Base-by-base conservation (phyloP, 257 asterid genomes). In the Solanum piurae region DNA sequence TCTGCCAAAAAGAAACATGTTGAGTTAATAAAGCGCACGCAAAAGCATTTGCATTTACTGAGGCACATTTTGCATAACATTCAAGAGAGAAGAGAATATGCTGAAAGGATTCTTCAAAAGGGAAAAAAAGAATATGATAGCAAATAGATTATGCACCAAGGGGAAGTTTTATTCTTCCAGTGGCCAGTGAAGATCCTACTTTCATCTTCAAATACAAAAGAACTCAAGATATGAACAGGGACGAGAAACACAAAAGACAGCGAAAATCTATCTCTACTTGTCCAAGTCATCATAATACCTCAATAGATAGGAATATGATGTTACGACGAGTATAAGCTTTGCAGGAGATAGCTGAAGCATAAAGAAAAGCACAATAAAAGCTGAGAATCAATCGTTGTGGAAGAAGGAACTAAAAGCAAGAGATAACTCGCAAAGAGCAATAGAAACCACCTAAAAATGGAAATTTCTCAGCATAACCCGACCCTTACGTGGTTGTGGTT, bases 1-100 rank as follows among this genome's bases (percentile, higher is more conserved):
- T 88, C 99, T 97, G 98, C 91, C 44, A 29, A 82, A 82, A 49
- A 29, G 25, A 31, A 49, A 31, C 9, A 10, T 82, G 42, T 82
- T 82, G 4, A 49, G 21, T 49, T 29, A 31, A 80, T 82, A 82
- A 49, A 49, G 71, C 42, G 3, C 29, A 80, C 27, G 18, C 68
- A 49, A 27, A 49, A 29, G 29, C 12, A 49, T 82, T 52, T 46
- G 64, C 64, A 25, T 44, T 79, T 79, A 79, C 2, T 79, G 9
- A 7, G 52, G 37, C 37, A 76, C 84, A 44, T 79, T 44, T 79
- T 27, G 25, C 64, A 44, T 79, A 44, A 44, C 85, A 79, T 79
- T 27, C 85, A 79, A 79, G 27, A 79, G 27, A 79, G n/a, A 79
- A 79, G 25, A 27, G 27, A 79, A 79, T 12, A 44, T 20, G 14